Evolutionary conservation across 495 filamentous ascomycete genomes (phyloP), one percentile per base, ranked within the genome.

Genomic region (Penicillium robsamsonii): DNA sequence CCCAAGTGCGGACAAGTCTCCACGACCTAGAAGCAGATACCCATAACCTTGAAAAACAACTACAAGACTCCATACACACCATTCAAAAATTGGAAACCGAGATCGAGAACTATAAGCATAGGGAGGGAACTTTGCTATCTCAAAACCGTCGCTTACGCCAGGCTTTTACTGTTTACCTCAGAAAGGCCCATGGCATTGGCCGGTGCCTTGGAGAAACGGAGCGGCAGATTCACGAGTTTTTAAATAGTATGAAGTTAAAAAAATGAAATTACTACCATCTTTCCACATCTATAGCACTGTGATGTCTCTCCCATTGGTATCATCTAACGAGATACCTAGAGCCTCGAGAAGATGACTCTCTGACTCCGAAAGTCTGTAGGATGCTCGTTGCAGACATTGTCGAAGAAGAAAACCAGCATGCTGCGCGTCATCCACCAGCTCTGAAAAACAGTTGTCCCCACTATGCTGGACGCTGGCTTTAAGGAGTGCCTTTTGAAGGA

Each of bases 401-500:
- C 25, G 42, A 31, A 54, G 30, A 25, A 54, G n/a, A 10, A 46
- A 46, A 33, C 51, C 18, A 27, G 42, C 30, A 46, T 54, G 18
- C 22, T 54, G 18, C 9, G 42, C 30, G 25, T 46, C 17, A 35
- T 54, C 37, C 11, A 25, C 51, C 25, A 54, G 29, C 42, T 38
- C 42, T 24, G 35, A 44, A 17, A 54, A 46, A 6, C 0, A 9
- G 18, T 18, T 27, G 1, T 54, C 51, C 15, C 24, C 12, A 30
- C n/a, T 29, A 33, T 18, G 20, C 20, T 44, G 15, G 44, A n/a
- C n/a, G 1, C 41, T 31, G 18, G 30, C 27, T 25, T 46, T 46
- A 13, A 35, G 5, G 25, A 54, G 51, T 30, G 58, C 42, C 13
- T 53, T 53, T 46, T 50, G 47, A 40, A 60, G 38, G 11, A 56